Evolutionary conservation across 169 alveolate genomes (phyloP).

Genomic region (Cryptosporidium tyzzeri): DNA sequence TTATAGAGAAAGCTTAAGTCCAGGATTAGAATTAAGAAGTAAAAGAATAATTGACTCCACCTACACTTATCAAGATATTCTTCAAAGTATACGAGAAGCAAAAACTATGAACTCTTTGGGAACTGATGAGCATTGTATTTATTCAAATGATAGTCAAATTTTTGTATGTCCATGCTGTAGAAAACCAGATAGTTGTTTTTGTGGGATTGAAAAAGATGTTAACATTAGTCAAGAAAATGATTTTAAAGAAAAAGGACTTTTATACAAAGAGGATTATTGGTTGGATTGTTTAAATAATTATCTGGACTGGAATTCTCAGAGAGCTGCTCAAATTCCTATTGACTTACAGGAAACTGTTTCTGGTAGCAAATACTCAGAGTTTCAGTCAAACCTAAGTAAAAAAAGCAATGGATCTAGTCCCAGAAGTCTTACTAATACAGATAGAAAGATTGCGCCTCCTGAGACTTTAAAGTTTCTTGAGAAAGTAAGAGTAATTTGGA

Average conservation of each 20-base stretch:
- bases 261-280: conserved; percentile 53
- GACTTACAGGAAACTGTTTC: conserved; percentile 43
- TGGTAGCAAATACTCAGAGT: conserved; percentile 41
- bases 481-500: conserved; percentile 31
- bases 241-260: not conserved
- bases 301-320: conserved; percentile 73
- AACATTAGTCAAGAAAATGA: not conserved
- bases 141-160: not conserved
- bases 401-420: not conserved
- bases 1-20: not conserved
- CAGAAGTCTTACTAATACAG: not conserved
- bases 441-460: conserved; percentile 26
- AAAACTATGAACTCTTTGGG: conserved; percentile 19
- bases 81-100: conserved; percentile 5
- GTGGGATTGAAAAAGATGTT: conserved; percentile 44
- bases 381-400: conserved; percentile 30
- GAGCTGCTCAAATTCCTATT: conserved; percentile 63
- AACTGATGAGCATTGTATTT: conserved; percentile 11
- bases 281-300: conserved; percentile 41
- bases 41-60: conserved; percentile 3
- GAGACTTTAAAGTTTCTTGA: conserved; percentile 16
- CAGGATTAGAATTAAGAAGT: not conserved
- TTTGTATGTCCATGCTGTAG: conserved; percentile 69
- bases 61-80: conserved; percentile 17
- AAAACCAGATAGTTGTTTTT: conserved; percentile 7